Evolutionary conservation across 176 grass and related monocot genomes (phyloP).

Genomic region (Oryza glumipatula): DNA sequence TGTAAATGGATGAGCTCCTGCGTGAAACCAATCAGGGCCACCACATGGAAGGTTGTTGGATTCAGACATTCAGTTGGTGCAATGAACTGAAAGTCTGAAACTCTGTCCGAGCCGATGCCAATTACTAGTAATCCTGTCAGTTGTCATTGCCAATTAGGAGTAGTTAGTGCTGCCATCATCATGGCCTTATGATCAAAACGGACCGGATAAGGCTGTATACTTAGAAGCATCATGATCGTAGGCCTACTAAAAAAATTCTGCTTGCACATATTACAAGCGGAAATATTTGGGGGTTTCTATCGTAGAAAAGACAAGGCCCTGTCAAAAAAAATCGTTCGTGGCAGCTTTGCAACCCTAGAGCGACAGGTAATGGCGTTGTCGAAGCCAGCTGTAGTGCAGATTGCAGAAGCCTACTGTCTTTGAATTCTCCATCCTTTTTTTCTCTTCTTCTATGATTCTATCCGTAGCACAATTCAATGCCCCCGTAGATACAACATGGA

Average conservation of each 20-base stretch:
- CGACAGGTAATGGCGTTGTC: slow-evolving; percentile 28
- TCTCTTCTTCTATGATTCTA: neutral
- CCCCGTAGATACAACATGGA: neutral
- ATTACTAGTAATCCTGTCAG: neutral
- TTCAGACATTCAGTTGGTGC: slow-evolving; percentile 17
- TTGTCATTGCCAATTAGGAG: slow-evolving; percentile 16
- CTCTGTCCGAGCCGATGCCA: neutral
- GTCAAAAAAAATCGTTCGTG: slow-evolving; percentile 21
- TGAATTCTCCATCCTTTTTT: neutral
- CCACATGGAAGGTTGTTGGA: slow-evolving; percentile 35
- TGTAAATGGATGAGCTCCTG: neutral
- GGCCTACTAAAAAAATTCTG: neutral
- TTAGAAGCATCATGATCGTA: neutral
- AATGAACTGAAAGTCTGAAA: neutral
- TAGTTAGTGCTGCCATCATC: neutral
- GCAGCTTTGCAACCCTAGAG: neutral
- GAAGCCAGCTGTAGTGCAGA: slow-evolving; percentile 35
- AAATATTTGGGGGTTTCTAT: neutral
- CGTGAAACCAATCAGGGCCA: neutral
- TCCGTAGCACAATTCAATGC: neutral
- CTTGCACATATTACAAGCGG: neutral
- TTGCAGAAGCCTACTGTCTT: neutral
- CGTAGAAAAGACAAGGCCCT: neutral
- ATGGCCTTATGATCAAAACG: neutral
- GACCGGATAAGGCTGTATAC: slow-evolving; percentile 9